Base-by-base conservation (phyloP, 768 basidiomycete genomes). In the Rhodotorula sphaerocarpa region DNA sequence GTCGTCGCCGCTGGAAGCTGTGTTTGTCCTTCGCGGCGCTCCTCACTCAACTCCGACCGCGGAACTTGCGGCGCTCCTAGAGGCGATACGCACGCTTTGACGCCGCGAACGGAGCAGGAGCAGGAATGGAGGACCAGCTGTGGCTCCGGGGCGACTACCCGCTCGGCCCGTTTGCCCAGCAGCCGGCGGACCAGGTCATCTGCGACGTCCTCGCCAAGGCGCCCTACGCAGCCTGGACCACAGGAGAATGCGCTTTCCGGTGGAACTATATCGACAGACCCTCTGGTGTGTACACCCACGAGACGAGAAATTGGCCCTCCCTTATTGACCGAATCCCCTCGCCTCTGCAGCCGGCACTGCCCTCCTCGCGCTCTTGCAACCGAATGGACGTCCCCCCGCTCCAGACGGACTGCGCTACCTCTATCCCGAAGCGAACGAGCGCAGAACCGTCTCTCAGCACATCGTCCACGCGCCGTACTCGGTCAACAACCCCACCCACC, bases 341-440 rank as follows among this genome's bases (percentile, higher is more conserved):
- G 5, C 23, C 7, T n/a, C n/a, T 25, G 5, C 60, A 71, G 69
- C 63, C 31, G 70, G 70, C 12, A 66, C 70, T 15, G 63, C 61
- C n/a, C 42, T 64, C 50, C 50, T 71, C 60, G 55, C 66, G 5
- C 56, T 62, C 30, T 31, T 59, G 6, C 45, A 56, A 11, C 70
- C 66, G 0, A 45, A 63, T 0, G 10, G 36, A 0, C 64, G 59
- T 15, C 57, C 57, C 7, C 28, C 31, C 18, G 66, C 70, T 3
- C 16, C 55, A 36, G 70, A 71, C 46, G 70, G 70, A 20, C 47
- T 71, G 0, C 68, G 70, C 14, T 71, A 70, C 55, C 39, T 62
- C 47, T 41, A 50, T 23, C 43, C 57, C 16, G 55, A 53, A n/a
- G 33, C 59, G 5, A 14, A 45, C 25, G 66, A 71, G 34, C 55